Evolutionary conservation across 345 rosid genomes (phyloP).

Genomic region (Jatropha curcas): DNA sequence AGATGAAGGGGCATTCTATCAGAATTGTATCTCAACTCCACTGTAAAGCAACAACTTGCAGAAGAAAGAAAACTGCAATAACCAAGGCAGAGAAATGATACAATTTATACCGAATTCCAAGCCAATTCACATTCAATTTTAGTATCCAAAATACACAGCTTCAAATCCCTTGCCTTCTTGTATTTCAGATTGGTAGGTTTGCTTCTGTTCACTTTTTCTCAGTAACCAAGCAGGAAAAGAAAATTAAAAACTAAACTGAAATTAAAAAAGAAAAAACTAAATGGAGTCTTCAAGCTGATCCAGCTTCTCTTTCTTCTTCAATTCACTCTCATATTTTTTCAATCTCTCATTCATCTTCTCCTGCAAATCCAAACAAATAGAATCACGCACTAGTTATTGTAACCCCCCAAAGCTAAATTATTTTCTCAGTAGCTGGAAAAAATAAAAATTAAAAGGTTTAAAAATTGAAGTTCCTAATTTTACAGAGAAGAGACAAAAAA

Average conservation of each 20-base stretch:
- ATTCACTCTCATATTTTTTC: slow-evolving; percentile 61
- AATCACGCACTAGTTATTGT: no score
- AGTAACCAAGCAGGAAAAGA: background rate
- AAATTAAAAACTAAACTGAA: background rate
- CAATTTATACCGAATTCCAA: background rate
- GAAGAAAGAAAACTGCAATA: background rate
- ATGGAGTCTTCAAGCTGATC: slow-evolving; percentile 54
- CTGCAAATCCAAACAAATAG: slow-evolving; percentile 29
- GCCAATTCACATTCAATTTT: background rate
- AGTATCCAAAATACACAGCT: background rate
- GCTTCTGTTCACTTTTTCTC: background rate
- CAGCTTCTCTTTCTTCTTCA: slow-evolving; percentile 47
- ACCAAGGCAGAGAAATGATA: background rate
- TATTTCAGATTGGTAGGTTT: background rate
- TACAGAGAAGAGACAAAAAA: no score
- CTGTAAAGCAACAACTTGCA: background rate
- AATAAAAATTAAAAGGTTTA: background rate
- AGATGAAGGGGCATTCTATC: background rate
- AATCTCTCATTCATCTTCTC: slow-evolving; percentile 79
- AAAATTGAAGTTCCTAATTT: background rate
- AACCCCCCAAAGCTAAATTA: no score
- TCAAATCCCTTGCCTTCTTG: background rate
- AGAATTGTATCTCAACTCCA: background rate
- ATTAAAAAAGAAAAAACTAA: slow-evolving; percentile 1
- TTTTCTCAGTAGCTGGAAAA: background rate